Evolutionary conservation across 352 stramenopile genomes (phyloP).

Genomic region (Phytopythium boreale): DNA sequence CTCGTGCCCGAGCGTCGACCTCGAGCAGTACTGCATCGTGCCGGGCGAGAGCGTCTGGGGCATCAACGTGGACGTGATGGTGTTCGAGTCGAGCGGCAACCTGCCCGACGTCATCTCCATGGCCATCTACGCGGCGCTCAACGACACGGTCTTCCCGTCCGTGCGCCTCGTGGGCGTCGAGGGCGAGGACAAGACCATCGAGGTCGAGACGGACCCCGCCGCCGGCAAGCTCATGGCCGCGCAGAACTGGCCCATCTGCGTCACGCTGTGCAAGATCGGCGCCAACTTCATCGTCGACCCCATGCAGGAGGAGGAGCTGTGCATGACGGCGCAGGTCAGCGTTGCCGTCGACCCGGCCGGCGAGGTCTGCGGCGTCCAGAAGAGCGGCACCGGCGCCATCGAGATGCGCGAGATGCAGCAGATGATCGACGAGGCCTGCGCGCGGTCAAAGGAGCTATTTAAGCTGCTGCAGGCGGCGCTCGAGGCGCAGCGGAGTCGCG

Average conservation of each 20-base stretch:
- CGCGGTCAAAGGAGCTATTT: constrained; percentile 65
- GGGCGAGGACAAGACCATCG: constrained; percentile 70
- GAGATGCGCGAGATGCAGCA: constrained; percentile 76
- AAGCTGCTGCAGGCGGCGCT: constrained; percentile 48
- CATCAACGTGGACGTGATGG: constrained; percentile 71
- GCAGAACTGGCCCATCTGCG: constrained; percentile 60
- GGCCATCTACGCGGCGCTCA: constrained; percentile 76
- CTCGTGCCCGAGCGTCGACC: constrained; percentile 44
- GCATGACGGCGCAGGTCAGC: constrained; percentile 68
- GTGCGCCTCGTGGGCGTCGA: constrained; percentile 69
- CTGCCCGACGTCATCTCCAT: constrained; percentile 75
- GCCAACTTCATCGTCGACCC: constrained; percentile 66
- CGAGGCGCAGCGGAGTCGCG: constrained; percentile 41
- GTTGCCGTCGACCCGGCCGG: constrained; percentile 61
- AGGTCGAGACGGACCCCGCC: constrained; percentile 72
- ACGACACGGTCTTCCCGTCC: constrained; percentile 74
- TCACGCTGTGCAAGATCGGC: constrained; percentile 75
- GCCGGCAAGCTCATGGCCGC: constrained; percentile 52
- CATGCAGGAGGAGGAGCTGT: constrained; percentile 75
- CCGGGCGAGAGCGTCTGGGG: constrained; percentile 71
- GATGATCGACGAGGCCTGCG: constrained; percentile 73
- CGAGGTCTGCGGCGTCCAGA: constrained; percentile 70
- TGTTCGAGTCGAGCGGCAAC: constrained; percentile 79
- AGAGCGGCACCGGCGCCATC: constrained; percentile 63
- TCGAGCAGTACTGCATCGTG: constrained; percentile 65